phyloP scores from a whole-genome alignment of 208 protist genomes.

The Blastocrithidia nonstop region DNA sequence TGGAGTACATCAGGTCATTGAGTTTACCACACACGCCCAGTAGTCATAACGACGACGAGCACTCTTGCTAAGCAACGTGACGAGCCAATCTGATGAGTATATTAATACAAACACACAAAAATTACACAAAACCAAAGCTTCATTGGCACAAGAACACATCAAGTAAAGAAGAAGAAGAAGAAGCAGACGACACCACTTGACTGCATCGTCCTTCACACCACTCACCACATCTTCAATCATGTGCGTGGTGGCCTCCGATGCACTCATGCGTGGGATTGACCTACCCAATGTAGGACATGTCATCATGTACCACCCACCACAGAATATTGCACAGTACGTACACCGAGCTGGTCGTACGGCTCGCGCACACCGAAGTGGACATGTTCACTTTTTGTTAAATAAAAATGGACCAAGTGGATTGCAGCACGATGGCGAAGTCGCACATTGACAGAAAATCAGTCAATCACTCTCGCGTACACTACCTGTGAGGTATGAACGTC shows the following conservation, averaged over 20 bases:
- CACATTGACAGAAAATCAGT: slow-evolving; percentile 36
- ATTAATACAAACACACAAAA: background rate
- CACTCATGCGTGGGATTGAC: slow-evolving; percentile 84
- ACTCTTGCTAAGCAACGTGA: slow-evolving; percentile 15
- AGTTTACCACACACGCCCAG: slow-evolving; percentile 75
- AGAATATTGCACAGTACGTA: slow-evolving; percentile 90
- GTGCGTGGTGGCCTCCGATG: slow-evolving; percentile 73
- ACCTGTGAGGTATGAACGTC: slow-evolving; percentile 55
- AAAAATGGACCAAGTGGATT: slow-evolving; percentile 47
- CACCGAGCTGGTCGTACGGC: slow-evolving; percentile 93
- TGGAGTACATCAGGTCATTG: slow-evolving; percentile 33
- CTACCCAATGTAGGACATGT: slow-evolving; percentile 74
- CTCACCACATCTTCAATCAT: slow-evolving; percentile 6
- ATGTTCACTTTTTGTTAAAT: slow-evolving; percentile 64
- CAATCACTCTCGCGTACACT: slow-evolving; percentile 30
- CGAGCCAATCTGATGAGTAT: background rate
- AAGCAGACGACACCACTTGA: too few species aligned
- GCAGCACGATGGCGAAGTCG: slow-evolving; percentile 57
- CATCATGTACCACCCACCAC: slow-evolving; percentile 82
- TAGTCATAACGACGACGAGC: slow-evolving; percentile 57
- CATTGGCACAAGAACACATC: background rate
- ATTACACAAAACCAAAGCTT: background rate
- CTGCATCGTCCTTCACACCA: background rate
- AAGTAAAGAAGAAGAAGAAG: background rate
- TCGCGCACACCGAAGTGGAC: slow-evolving; percentile 77